These are phyloP conservation scores for Talaromyces nanjingensis DNA, from an alignment of 495 filamentous ascomycete species.

Conservation along the genomic window DNA sequence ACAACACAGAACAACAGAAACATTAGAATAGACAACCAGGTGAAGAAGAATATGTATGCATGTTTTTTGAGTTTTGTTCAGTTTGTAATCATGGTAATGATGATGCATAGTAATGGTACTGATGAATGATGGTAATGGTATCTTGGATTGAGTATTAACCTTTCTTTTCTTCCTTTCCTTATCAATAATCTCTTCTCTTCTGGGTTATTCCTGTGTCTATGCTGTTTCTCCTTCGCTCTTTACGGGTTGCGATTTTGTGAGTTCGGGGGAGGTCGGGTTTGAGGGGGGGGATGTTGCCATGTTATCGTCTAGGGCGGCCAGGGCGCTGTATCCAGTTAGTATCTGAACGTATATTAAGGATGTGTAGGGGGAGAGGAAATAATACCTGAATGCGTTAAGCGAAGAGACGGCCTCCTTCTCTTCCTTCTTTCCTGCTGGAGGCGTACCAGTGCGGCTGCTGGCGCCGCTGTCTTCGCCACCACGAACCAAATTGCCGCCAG, in stretches of 20 bases:
- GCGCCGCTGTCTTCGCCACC: constrained; percentile 72
- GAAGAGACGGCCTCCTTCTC: constrained; percentile 60
- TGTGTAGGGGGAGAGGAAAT: too few species aligned
- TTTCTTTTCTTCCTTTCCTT: not conserved
- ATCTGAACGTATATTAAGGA: too few species aligned
- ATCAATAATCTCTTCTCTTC: not conserved
- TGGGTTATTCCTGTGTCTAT: constrained; percentile 1
- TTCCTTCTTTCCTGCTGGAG: constrained; percentile 62
- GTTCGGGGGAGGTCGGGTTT: constrained; percentile 49
- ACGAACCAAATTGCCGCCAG: constrained; percentile 60
- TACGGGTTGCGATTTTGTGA: constrained; percentile 45
- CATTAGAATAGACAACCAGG: not conserved
- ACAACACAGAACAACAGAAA: not conserved
- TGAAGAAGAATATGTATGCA: not conserved
- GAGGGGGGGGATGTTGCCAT: constrained; percentile 54
- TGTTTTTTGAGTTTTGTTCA: not conserved
- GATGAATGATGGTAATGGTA: not conserved
- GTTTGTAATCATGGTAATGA: not conserved
- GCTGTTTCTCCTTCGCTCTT: constrained; percentile 10
- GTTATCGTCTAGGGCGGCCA: constrained; percentile 53
- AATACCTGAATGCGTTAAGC: constrained; percentile 91
- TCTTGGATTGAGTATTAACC: constrained; percentile 1
- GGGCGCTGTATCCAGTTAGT: constrained; percentile 41
- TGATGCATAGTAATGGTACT: not conserved
- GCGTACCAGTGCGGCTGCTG: constrained; percentile 83